A percentile compares a stretch with the other conserved stretches of the same genome.
Evolutionary conservation across 2,329 filamentous ascomycete genomes (phyloP).

Genomic region (Trichoderma koningii): DNA sequence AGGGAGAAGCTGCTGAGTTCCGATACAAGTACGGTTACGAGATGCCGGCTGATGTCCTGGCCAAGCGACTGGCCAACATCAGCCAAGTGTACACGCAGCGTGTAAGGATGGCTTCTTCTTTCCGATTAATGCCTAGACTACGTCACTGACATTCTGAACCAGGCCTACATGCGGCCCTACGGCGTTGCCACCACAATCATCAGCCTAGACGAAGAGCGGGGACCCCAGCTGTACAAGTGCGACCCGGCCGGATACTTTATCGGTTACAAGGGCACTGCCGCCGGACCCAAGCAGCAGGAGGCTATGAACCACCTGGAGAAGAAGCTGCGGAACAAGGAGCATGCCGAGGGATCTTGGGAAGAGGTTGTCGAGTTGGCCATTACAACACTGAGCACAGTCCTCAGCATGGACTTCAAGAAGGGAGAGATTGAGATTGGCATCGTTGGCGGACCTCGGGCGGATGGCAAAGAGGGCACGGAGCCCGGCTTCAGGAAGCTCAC

Average conservation of each 20-base stretch:
- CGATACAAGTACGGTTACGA: constrained; percentile 98
- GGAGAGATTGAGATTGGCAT: constrained; percentile 97
- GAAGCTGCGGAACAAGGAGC: constrained; percentile 99
- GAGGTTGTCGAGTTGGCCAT: constrained; percentile 98
- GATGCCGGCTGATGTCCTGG: constrained; percentile 96
- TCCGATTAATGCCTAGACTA: neutral
- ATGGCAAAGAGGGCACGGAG: constrained; percentile 81
- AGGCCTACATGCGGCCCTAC: constrained; percentile 96
- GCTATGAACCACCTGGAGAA: constrained; percentile 98
- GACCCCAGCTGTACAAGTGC: constrained; percentile 96
- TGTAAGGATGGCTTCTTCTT: constrained; percentile 52
- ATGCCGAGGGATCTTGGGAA: constrained; percentile 89
- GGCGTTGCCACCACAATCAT: constrained; percentile 95
- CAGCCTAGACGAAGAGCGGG: constrained; percentile 87
- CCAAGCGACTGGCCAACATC: constrained; percentile 97
- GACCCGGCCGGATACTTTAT: constrained; percentile 98
- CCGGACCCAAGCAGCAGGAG: constrained; percentile 97
- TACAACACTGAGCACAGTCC: constrained; percentile 88
- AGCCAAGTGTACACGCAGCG: constrained; percentile 98
- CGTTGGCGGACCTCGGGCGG: constrained; percentile 80
- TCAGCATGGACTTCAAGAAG: constrained; percentile 99
- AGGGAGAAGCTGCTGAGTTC: constrained; percentile 96
- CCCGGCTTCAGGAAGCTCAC: constrained; percentile 83
- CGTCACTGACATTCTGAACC: constrained; percentile 26
- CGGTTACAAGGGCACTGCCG: constrained; percentile 97